A percentile compares a stretch with the other conserved stretches of the same genome.
Evolutionary conservation across 2,329 filamentous ascomycete species (phyloP).

Genomic region (Beauveria bassiana): DNA sequence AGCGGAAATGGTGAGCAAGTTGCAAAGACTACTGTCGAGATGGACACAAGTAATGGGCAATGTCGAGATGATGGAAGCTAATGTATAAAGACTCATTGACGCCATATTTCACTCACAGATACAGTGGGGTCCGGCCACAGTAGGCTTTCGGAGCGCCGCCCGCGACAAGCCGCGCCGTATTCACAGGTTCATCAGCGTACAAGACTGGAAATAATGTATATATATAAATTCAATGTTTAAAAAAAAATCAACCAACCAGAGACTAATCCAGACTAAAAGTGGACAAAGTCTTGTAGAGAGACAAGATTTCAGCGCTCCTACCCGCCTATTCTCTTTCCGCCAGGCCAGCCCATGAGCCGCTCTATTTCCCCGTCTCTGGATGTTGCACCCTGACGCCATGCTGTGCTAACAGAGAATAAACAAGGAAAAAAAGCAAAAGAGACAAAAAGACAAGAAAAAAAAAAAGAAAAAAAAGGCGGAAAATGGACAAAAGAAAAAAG

Average conservation of each 20-base stretch:
- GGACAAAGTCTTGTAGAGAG: too few species aligned
- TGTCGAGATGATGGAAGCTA: neutral
- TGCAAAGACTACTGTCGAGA: neutral
- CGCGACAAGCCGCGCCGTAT: neutral
- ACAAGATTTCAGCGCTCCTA: too few species aligned
- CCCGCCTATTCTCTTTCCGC: neutral
- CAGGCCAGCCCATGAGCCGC: neutral
- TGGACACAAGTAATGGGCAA: neutral
- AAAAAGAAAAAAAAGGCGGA: neutral
- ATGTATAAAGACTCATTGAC: neutral
- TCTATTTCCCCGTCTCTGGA: neutral
- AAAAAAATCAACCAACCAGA: neutral
- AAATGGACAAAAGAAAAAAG: neutral
- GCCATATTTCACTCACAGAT: conserved; percentile 9
- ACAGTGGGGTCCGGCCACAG: neutral
- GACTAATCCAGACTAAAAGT: neutral
- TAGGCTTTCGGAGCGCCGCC: neutral
- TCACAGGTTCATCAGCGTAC: neutral
- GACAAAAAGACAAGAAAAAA: neutral
- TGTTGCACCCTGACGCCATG: conserved; percentile 8
- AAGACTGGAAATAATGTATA: neutral
- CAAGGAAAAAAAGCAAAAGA: neutral
- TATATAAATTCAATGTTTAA: neutral
- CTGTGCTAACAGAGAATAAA: conserved; percentile 8
- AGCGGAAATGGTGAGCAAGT: neutral